Evolutionary conservation across 306 rosid genomes (phyloP).

Genomic region (Lupinus albus): DNA sequence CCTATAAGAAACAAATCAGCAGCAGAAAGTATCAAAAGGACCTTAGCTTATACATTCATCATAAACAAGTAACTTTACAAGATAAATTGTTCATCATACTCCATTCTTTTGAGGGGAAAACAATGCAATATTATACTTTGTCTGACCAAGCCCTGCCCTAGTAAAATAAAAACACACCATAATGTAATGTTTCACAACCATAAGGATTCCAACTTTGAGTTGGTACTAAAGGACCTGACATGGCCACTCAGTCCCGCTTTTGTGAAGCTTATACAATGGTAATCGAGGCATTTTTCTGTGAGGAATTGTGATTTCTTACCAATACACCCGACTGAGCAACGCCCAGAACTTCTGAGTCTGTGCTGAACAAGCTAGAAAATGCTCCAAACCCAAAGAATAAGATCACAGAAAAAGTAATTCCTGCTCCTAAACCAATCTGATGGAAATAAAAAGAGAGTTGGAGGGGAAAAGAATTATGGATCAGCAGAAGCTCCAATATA

Average conservation of each 20-base stretch:
- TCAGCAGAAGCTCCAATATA: slow-evolving; percentile 38
- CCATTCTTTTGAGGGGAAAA: not conserved
- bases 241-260: not conserved
- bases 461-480: slow-evolving; percentile 29
- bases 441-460: slow-evolving; percentile 34
- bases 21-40: not conserved
- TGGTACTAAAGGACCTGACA: slow-evolving; percentile 10
- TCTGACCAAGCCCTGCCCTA: not conserved
- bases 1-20: not conserved
- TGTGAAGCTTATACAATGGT: not conserved
- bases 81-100: slow-evolving; percentile 5
- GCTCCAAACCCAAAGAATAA: slow-evolving; percentile 77
- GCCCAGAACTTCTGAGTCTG: slow-evolving; percentile 73
- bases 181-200: slow-evolving; percentile 1
- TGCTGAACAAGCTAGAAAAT: slow-evolving; percentile 73
- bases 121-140: slow-evolving; percentile 12
- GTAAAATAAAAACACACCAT: not conserved
- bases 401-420: slow-evolving; percentile 63
- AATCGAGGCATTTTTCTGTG: slow-evolving; percentile 4
- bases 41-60: slow-evolving; percentile 10
- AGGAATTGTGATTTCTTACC: slow-evolving; percentile 58
- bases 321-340: slow-evolving; percentile 76
- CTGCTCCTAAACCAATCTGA: slow-evolving; percentile 79
- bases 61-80: slow-evolving; percentile 1
- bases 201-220: slow-evolving; percentile 2